Conservation (phyloP, 345 rosid genomes). For the Populus ilicifolia region DNA sequence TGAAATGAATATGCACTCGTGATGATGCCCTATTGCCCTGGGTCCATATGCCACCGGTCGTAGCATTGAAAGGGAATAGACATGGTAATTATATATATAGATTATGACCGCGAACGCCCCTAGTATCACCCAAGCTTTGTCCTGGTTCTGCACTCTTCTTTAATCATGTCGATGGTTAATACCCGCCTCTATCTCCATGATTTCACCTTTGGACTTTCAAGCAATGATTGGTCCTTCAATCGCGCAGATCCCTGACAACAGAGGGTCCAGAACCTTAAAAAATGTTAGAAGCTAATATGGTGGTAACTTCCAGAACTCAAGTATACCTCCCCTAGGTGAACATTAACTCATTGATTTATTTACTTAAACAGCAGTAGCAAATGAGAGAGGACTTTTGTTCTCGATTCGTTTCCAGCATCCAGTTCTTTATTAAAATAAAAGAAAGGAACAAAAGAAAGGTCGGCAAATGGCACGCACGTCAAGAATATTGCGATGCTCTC, state of each 20-base stretch:
- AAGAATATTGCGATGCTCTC: neutral
- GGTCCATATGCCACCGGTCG: neutral
- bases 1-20: no score
- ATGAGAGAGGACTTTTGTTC: neutral
- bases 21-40: neutral
- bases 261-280: neutral
- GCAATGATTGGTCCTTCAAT: neutral
- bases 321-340: no score
- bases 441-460: neutral
- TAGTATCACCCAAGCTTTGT: neutral
- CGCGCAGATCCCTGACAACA: neutral
- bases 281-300: no score
- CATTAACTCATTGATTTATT: no score
- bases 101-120: neutral
- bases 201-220: neutral
- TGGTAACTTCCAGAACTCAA: no score
- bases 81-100: neutral
- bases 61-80: neutral
- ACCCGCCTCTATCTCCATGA: neutral
- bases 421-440: no score
- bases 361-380: no score
- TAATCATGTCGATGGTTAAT: no score
- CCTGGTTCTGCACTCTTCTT: no score
- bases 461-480: neutral
- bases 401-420: neutral